Base-by-base conservation (phyloP, 2,329 filamentous ascomycete species). In the Cryphonectria radicalis region DNA sequence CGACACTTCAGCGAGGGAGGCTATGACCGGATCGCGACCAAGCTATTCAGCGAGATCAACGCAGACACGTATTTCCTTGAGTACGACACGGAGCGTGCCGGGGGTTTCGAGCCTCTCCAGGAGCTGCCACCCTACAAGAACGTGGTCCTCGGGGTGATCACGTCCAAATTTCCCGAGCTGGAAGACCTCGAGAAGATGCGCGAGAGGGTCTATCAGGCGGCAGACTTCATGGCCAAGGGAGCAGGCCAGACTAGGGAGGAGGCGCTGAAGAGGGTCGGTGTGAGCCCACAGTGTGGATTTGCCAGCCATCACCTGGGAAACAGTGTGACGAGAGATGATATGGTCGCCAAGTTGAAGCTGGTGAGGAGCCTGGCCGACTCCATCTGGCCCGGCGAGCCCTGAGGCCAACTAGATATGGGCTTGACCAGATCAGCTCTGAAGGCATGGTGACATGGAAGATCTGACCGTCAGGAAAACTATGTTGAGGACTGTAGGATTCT, bases 291-390 rank as follows among this genome's bases (percentile, higher is more conserved):
- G 82, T 92, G 90, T 77, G 90, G 90, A 0, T 91, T 92, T 78
- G 91, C 91, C 4, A 92, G 89, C 75, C 90, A 93, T 76, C 86
- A 89, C 22, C 85, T 90, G 74, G 91, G 90, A 0, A 92, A 93
- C 77, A 84, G 87, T 53, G 86, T 93, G 76, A 88, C 87, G 1
- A 86, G 87, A 76, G 86, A 91, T 50, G 91, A 90, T 75, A 93
- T 93, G 91, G 85, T 89, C 80, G 88, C 86, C 76, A 93, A 93
- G 83, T 80, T 93, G 76, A 86, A 88, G 81, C 82, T 93, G 71
- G 91, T 93, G 43, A 86, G 89, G 71, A 84, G 88, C 66, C 86
- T 93, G 75, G 91, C 91, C 6, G 85, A 90, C 76, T 86, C 88
- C 70, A 84, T 93, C 55, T 93, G 91, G 91, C 75, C 76, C 1